A percentile compares a stretch with the other conserved stretches of the same genome.
phyloP scores from a whole-genome alignment of 2,329 filamentous ascomycete species.

The Xylariaceae sp. region DNA sequence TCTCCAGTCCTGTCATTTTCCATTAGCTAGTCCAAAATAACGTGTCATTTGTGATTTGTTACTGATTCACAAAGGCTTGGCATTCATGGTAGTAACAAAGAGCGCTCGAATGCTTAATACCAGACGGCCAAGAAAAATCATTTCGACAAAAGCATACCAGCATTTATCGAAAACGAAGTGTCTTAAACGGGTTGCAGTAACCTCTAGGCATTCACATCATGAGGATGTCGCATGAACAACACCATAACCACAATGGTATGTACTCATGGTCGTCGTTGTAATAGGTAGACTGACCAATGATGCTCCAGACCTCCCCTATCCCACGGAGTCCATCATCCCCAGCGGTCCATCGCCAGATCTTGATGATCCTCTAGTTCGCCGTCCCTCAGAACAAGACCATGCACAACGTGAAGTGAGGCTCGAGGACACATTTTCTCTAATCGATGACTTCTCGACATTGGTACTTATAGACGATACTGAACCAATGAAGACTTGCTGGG shows the following conservation, averaged over 20 bases:
- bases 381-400: not conserved
- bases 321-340: not conserved
- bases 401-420: too few species aligned
- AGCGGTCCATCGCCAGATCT: not conserved
- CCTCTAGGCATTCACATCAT: not conserved
- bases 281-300: not conserved
- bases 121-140: too few species aligned
- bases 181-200: not conserved
- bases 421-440: not conserved
- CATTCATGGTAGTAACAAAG: too few species aligned
- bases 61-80: too few species aligned
- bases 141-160: not conserved
- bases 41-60: too few species aligned
- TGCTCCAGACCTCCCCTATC: not conserved
- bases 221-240: not conserved
- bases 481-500: constrained; percentile 65
- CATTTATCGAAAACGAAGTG: not conserved
- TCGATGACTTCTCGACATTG: constrained; percentile 52
- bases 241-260: not conserved
- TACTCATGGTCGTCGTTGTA: not conserved
- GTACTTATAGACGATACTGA: constrained; percentile 73
- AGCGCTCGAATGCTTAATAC: too few species aligned
- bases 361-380: not conserved
- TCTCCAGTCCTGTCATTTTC: too few species aligned
- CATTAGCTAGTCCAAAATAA: too few species aligned